Base-by-base conservation (phyloP, 352 stramenopile genomes). In the Globisporangium echinulatum region DNA sequence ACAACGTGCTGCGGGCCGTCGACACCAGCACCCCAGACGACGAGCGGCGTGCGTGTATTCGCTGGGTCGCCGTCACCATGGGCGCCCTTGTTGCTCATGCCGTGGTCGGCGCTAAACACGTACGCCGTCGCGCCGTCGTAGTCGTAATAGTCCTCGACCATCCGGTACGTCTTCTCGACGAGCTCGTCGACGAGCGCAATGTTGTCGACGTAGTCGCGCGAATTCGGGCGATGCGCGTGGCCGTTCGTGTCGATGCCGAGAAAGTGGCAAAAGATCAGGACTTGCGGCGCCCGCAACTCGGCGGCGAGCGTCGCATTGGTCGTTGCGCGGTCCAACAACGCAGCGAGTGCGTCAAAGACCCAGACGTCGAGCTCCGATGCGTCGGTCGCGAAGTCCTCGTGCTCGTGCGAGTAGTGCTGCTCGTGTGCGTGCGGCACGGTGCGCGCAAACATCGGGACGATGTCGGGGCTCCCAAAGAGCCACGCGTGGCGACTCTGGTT, bases 211-310 rank as follows among this genome's bases (percentile, higher is more conserved):
- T 95, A 93, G 49, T 93, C 77, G 37, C 64, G 68, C 11, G 85
- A 90, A 47, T 83, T 73, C 2, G 85, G 85, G 33, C 85, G 83
- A 72, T 92, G 79, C 17, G 82, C 83, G 58, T 95, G 85, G 43
- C 85, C 85, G 68, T 95, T 95, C 36, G 83, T 89, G 63, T 95
- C 85, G 56, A 93, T 91, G 52, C 85, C 85, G 25, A 95, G 72
- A 54, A 89, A 87, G 49, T 93, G 85, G 49, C 80, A 88, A 61
- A 95, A 95, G 39, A 93, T 71, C 25, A 95, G 54, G 8, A 92
- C 69, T 40, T 80, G 67, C 17, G 73, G 58, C 0, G 44, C 48
- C 42, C 74, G 69, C 1, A 95, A 50, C 40, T 80, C 46, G 10
- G 57, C 55, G 17, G 66, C 50, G 37, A 90, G 52, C 53, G 69